Conservation (phyloP, 768 basidiomycete species). For the Collybia nuda region DNA sequence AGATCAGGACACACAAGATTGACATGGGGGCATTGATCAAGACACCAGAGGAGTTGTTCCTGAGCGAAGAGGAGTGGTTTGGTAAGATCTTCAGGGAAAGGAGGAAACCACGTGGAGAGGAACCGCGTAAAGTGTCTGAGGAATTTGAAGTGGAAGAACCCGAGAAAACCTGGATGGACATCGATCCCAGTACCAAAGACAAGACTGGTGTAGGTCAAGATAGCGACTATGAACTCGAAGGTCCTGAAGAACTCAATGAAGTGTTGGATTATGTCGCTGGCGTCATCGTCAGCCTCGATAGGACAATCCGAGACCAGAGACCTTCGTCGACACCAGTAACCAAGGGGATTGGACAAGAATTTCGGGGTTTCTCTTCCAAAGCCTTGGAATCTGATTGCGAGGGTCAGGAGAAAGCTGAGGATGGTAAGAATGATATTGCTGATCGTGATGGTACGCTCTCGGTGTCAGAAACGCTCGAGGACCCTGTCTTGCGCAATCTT, state of each 20-base stretch:
- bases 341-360: slow-evolving; percentile 1
- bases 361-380: neutral
- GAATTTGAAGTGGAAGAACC: slow-evolving; percentile 29
- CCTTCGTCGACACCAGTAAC: slow-evolving; percentile 6
- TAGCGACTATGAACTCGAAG: slow-evolving; percentile 33
- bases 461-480: slow-evolving; percentile 31
- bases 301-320: slow-evolving; percentile 18
- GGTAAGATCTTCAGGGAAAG: slow-evolving; percentile 41
- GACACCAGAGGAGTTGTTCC: slow-evolving; percentile 43
- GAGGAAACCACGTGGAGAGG: slow-evolving; percentile 15
- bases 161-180: slow-evolving; percentile 30
- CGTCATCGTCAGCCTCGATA: slow-evolving; percentile 46
- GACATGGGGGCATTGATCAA: slow-evolving; percentile 54
- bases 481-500: slow-evolving; percentile 52
- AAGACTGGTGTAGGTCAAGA: slow-evolving; percentile 5
- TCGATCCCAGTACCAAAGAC: slow-evolving; percentile 25
- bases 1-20: slow-evolving; percentile 46
- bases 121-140: neutral
- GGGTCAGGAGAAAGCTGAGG: slow-evolving; percentile 1
- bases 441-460: neutral
- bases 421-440: neutral
- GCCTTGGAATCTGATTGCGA: neutral
- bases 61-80: slow-evolving; percentile 53
- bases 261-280: slow-evolving; percentile 61
- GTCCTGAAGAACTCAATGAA: slow-evolving; percentile 48